phyloP scores from a whole-genome alignment of 1,284 basidiomycete genomes.

The Grifola frondosa region DNA sequence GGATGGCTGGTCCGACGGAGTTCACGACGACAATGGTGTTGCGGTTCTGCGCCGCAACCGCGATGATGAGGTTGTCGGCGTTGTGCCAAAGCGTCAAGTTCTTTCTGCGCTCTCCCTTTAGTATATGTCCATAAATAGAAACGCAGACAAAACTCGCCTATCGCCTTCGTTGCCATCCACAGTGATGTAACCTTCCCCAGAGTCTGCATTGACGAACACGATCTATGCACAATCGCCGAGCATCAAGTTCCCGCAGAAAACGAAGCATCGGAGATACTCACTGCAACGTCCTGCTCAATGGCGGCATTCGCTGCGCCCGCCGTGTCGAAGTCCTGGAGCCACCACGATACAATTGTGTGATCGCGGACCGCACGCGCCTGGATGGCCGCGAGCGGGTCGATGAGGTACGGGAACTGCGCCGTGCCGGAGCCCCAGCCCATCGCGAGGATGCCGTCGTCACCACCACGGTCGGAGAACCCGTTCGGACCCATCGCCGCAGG shows the following conservation, averaged over 20 bases:
- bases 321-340: slow-evolving; percentile 67
- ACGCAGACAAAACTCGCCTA: no score
- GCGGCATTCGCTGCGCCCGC: slow-evolving; percentile 51
- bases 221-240: slow-evolving; percentile 32
- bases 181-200: slow-evolving; percentile 75
- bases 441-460: slow-evolving; percentile 69
- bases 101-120: slow-evolving; percentile 47
- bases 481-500: slow-evolving; percentile 73
- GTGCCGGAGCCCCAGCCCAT: slow-evolving; percentile 74
- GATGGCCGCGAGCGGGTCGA: slow-evolving; percentile 72
- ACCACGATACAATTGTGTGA: slow-evolving; percentile 52
- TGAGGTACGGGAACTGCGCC: slow-evolving; percentile 59
- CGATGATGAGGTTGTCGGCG: slow-evolving; percentile 63
- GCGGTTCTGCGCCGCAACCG: slow-evolving; percentile 61
- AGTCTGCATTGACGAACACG: slow-evolving; percentile 74
- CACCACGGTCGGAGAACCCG: slow-evolving; percentile 65
- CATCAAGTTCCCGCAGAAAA: background rate
- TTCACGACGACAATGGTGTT: slow-evolving; percentile 86
- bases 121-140: no score
- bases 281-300: slow-evolving; percentile 52
- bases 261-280: slow-evolving; percentile 5
- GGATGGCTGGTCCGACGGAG: slow-evolving; percentile 70
- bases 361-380: slow-evolving; percentile 56
- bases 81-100: slow-evolving; percentile 81
- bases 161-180: slow-evolving; percentile 79